A percentile compares a stretch with the other conserved stretches of the same genome.
Conservation (phyloP, 192 early-diverging fungal species). For the Diversispora epigaea region DNA sequence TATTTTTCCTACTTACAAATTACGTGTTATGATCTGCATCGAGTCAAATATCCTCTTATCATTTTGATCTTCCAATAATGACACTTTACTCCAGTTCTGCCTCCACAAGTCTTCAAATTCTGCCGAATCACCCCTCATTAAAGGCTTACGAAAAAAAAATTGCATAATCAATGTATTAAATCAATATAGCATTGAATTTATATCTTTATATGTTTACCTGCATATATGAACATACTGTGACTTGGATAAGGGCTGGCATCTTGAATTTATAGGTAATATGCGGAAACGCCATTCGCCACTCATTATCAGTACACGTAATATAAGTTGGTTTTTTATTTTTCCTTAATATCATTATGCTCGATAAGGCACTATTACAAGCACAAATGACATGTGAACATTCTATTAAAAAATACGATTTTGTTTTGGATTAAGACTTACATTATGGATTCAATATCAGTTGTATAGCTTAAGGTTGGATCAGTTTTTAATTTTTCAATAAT, state of each 20-base stretch:
- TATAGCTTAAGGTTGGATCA: slow-evolving; percentile 24
- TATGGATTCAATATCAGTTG: slow-evolving; percentile 29
- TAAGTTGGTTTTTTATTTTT: slow-evolving; percentile 29
- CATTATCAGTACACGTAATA: slow-evolving; percentile 25
- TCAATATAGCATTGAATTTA: slow-evolving; percentile 26
- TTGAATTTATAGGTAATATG: slow-evolving; percentile 33
- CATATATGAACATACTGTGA: slow-evolving; percentile 27
- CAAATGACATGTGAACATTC: slow-evolving; percentile 26
- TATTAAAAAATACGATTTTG: slow-evolving; percentile 30
- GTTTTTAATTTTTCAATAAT: slow-evolving; percentile 28
- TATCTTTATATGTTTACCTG: slow-evolving; percentile 25
- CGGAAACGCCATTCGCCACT: slow-evolving; percentile 27
- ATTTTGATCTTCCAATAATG: slow-evolving; percentile 21
- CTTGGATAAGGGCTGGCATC: slow-evolving; percentile 28
- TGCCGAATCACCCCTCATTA: slow-evolving; percentile 27
- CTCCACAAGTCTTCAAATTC: slow-evolving; percentile 29
- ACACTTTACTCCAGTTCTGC: slow-evolving; percentile 28
- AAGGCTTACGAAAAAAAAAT: slow-evolving; percentile 21
- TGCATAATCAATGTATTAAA: neutral
- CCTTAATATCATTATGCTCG: slow-evolving; percentile 26
- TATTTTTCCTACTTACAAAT: slow-evolving; percentile 30
- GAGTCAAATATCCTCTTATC: slow-evolving; percentile 26
- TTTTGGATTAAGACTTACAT: slow-evolving; percentile 23
- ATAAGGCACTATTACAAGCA: slow-evolving; percentile 26
- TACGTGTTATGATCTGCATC: slow-evolving; percentile 25